phyloP scores from a whole-genome alignment of 306 rosid genomes.

The Crotalaria pallida region DNA sequence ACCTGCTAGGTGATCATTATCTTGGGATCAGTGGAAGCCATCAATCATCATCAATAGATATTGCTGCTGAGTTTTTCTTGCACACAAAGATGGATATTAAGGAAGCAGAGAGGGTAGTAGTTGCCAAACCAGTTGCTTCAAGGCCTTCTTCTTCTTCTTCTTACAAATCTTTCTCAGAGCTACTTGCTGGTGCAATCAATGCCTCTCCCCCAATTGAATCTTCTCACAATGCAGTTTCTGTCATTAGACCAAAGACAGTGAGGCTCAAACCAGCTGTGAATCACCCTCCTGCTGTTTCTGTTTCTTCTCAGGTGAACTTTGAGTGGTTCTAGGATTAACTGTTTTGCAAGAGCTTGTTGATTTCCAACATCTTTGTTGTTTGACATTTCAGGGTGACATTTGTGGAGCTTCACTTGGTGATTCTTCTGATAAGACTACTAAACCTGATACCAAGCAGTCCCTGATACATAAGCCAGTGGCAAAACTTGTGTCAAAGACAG shows the following conservation, averaged over 20 bases:
- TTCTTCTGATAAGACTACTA: conserved; percentile 39
- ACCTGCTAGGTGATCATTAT: not conserved
- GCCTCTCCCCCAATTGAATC: conserved; percentile 44
- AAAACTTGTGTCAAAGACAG: conserved; percentile 68
- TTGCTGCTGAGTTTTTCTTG: not conserved
- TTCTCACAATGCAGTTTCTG: conserved; percentile 64
- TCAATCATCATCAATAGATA: not conserved
- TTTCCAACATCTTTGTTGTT: conserved; percentile 15
- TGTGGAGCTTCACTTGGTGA: conserved; percentile 33
- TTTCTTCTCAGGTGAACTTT: conserved; percentile 61
- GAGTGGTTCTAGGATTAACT: not conserved
- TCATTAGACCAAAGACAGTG: conserved; percentile 88
- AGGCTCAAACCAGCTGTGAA: conserved; percentile 63
- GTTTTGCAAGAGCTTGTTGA: conserved; percentile 13
- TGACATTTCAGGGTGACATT: conserved; percentile 46
- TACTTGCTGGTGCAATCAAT: conserved; percentile 70
- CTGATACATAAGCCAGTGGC: conserved; percentile 82
- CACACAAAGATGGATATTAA: conserved; percentile 59
- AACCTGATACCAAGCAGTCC: conserved; percentile 43
- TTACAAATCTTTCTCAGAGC: conserved; percentile 88
- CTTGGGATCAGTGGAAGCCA: not conserved
- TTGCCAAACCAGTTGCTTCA: conserved; percentile 88
- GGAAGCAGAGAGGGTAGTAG: conserved; percentile 63
- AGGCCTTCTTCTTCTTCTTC: conserved; percentile 76
- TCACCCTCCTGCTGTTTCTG: conserved; percentile 33